Evolutionary conservation across 495 filamentous ascomycete genomes (phyloP).

Genomic region (Parmelia sp.): DNA sequence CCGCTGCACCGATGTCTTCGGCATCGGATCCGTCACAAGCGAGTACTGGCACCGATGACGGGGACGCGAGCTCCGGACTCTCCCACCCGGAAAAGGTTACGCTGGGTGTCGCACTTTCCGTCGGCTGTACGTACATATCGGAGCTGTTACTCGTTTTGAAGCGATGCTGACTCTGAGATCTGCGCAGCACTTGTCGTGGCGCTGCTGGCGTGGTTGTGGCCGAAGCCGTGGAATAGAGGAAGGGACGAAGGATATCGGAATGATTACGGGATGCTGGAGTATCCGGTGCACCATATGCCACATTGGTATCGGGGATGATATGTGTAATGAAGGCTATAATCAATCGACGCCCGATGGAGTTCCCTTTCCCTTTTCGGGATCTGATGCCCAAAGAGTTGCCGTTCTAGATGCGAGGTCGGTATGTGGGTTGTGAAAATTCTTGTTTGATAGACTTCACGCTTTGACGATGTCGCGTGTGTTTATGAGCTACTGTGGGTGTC

Average conservation of each 20-base stretch:
- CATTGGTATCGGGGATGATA: not conserved
- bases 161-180: too few species aligned
- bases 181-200: conserved; percentile 9
- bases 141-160: too few species aligned
- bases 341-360: not conserved
- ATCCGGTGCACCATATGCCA: not conserved
- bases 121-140: too few species aligned
- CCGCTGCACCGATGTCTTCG: not conserved
- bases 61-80: not conserved
- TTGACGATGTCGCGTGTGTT: not conserved
- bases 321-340: not conserved
- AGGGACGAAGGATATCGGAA: not conserved
- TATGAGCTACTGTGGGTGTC: not conserved
- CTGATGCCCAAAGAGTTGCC: not conserved
- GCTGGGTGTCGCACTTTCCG: conserved; percentile 13
- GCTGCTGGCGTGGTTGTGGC: conserved; percentile 15
- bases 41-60: not conserved
- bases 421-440: not conserved
- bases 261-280: not conserved
- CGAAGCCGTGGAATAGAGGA: not conserved
- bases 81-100: conserved; percentile 5
- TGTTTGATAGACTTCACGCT: not conserved
- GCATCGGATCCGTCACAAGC: not conserved
- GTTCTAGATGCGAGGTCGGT: not conserved
- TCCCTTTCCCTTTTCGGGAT: not conserved